These are phyloP conservation scores for Trypanosomatidae sp. DNA, from an alignment of 208 protist species.

Conservation along the genomic window DNA sequence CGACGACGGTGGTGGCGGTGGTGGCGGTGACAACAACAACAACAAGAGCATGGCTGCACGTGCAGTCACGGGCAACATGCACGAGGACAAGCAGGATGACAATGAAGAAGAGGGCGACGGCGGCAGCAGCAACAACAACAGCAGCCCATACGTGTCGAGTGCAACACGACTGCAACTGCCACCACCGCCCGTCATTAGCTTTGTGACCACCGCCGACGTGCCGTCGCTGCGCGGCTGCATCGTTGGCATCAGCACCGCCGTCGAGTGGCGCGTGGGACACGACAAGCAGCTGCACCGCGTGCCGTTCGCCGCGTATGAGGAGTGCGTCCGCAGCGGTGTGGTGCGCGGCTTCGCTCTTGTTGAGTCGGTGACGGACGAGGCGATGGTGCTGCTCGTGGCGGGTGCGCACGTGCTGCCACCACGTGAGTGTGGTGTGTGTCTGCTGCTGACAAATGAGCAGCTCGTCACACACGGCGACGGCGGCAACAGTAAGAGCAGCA, in stretches of 20 bases:
- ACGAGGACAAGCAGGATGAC: background rate
- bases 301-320: constrained; percentile 30
- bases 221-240: background rate
- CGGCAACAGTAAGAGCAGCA: background rate
- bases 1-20: constrained; percentile 25
- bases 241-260: background rate
- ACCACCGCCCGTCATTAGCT: background rate
- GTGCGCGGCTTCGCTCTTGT: constrained; percentile 51
- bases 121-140: background rate
- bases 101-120: background rate
- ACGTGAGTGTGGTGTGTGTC: constrained; percentile 30
- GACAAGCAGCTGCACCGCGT: constrained; percentile 15
- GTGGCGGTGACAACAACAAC: background rate
- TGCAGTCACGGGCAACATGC: too few relatives aligned
- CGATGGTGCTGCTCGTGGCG: constrained; percentile 30
- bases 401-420: too few relatives aligned
- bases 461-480: constrained; percentile 2
- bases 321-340: constrained; percentile 8
- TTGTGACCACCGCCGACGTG: background rate
- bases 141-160: background rate
- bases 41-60: too few relatives aligned
- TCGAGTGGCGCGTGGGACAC: background rate
- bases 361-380: constrained; percentile 18
- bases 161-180: background rate
- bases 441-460: constrained; percentile 30